Base-by-base conservation (phyloP, 768 basidiomycete species). In the Lepiota venenata region DNA sequence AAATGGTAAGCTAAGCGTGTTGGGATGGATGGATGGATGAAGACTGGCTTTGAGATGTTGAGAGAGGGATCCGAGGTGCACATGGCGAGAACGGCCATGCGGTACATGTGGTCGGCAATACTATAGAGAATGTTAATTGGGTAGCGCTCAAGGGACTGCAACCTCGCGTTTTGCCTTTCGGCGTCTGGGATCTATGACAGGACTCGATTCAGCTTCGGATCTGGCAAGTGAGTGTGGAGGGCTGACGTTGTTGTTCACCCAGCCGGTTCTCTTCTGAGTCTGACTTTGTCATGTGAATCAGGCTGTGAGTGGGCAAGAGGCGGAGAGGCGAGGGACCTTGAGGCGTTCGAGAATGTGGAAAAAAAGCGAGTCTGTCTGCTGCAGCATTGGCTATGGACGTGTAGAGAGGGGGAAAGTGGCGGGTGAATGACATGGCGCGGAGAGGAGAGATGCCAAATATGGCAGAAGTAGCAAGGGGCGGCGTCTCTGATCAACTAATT, bases 221-320 rank as follows among this genome's bases (percentile, higher is more conserved):
- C 15, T n/a, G 42, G 39, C n/a, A 20, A 27, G 32, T 32, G 32
- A 9, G 10, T 20, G 11, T 22, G 39, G 52, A 18, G 2, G 7
- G 57, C 79, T 54, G 59, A 91, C 90, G 41, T 88, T 80, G 62
- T 93, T 80, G 60, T 95, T 79, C 29, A 94, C 80, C 96, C 95
- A 99, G 57, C 96, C 96, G 0, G 94, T 97, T 8, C 96, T 81
- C 67, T 94, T 96, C 65, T 98, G 93, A 0, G 90, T 95, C 93
- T 97, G 55, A 20, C n/a, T n/a, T n/a, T 32, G n/a, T 7, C 32
- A 35, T 40, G 25, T 39, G 54, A 18, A 41, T 25, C 9, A 36
- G 42, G 8, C 25, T 40, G 12, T 20, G 46, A 20, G 12, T 20
- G 46, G 25, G 16, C 35, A 10, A 60, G 32, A 20, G 11, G 51